Percentiles rank a stretch among this genome's conserved stretches.
Evolutionary conservation across 1,139 yeast genomes (phyloP).

Genomic region (Suhomyces wounanorum): DNA sequence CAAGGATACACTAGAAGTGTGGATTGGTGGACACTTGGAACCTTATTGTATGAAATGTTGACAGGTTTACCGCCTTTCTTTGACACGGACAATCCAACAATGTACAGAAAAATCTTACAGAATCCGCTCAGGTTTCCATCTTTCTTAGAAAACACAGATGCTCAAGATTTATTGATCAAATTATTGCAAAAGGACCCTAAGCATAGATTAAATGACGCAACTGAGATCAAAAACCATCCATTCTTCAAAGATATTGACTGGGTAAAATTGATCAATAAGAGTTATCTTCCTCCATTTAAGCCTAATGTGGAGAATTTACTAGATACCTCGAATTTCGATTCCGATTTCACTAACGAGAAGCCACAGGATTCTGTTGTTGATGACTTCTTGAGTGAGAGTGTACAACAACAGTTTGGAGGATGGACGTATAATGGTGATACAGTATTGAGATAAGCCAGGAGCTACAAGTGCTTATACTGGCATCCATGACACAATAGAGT

Average conservation of each 20-base stretch:
- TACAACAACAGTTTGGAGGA: slow-evolving; percentile 96
- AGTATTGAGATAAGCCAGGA: slow-evolving; percentile 13
- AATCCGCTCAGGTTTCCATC: slow-evolving; percentile 89
- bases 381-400: slow-evolving; percentile 83
- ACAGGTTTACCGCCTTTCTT: slow-evolving; percentile 89
- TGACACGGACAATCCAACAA: slow-evolving; percentile 89
- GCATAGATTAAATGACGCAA: slow-evolving; percentile 78
- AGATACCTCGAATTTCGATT: slow-evolving; percentile 92
- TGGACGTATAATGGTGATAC: slow-evolving; percentile 90
- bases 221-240: slow-evolving; percentile 79
- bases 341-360: slow-evolving; percentile 87
- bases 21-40: slow-evolving; percentile 98
- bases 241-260: slow-evolving; percentile 93
- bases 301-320: slow-evolving; percentile 86
- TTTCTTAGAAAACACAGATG: slow-evolving; percentile 79
- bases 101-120: slow-evolving; percentile 91
- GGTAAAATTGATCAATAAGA: slow-evolving; percentile 79
- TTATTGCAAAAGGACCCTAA: slow-evolving; percentile 85
- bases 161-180: slow-evolving; percentile 76
- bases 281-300: slow-evolving; percentile 93
- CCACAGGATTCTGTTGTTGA: slow-evolving; percentile 97
- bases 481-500: not conserved
- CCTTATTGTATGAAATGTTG: slow-evolving; percentile 89
- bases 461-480: too few relatives aligned
- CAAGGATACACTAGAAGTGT: slow-evolving; percentile 95